Evolutionary conservation across 176 grass and related monocot species (phyloP).

Genomic region (Poa pratensis): DNA sequence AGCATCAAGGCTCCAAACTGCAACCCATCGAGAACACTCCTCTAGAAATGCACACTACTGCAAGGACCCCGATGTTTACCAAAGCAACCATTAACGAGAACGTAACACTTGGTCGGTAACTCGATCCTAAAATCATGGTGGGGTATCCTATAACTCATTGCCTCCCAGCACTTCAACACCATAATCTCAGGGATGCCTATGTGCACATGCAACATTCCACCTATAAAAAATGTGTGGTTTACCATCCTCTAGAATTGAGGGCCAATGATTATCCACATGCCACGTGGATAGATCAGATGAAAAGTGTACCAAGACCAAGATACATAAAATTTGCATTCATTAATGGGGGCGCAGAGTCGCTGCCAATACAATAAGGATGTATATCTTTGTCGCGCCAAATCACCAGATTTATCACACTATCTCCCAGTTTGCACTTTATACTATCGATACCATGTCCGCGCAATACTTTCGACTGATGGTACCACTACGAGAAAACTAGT

Average conservation of each 20-base stretch:
- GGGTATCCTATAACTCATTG: background rate
- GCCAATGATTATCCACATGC: background rate
- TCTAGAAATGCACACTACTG: background rate
- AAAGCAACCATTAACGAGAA: background rate
- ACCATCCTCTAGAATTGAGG: background rate
- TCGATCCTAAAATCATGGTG: background rate
- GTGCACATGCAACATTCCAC: constrained; percentile 6
- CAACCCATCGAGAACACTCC: background rate
- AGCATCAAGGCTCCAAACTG: background rate
- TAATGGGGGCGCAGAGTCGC: no score
- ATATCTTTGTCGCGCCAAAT: no score
- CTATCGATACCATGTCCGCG: no score
- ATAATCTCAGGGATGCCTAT: background rate
- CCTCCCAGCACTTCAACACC: background rate
- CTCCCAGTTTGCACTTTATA: no score
- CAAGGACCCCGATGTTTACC: background rate
- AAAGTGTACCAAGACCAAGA: no score
- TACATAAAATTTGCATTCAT: no score
- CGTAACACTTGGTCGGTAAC: background rate
- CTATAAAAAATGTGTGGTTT: background rate
- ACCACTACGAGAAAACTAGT: background rate
- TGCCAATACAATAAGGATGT: no score
- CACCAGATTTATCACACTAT: no score
- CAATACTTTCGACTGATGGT: no score
- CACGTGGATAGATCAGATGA: background rate